phyloP scores from a whole-genome alignment of 1,284 basidiomycete species.

The Puccinia horiana region DNA sequence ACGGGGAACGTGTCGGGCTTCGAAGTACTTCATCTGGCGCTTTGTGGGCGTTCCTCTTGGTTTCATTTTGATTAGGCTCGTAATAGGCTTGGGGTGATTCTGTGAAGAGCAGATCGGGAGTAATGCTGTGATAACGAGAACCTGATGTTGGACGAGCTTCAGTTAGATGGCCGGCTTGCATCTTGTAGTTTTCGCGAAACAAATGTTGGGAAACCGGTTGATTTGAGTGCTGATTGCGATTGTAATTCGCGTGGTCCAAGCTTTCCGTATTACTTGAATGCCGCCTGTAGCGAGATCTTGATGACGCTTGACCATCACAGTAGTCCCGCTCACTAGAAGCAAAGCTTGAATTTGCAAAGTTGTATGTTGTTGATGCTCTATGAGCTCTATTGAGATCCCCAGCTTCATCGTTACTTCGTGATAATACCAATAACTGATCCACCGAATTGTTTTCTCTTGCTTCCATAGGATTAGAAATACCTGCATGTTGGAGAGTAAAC shows the following conservation, averaged over 20 bases:
- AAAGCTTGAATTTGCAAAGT: not conserved
- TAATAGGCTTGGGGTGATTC: not conserved
- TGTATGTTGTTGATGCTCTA: not conserved
- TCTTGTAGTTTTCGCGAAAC: not conserved
- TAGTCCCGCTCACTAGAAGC: not conserved
- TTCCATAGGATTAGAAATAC: constrained; percentile 15
- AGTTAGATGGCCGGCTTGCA: not conserved
- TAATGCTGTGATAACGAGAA: not conserved
- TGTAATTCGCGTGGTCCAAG: not conserved
- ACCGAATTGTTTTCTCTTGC: not conserved
- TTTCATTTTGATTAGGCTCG: not conserved
- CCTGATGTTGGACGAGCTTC: not conserved
- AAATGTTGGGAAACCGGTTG: not conserved
- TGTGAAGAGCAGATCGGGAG: not conserved
- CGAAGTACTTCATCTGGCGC: not conserved
- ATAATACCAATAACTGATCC: not conserved
- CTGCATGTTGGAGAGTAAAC: not conserved
- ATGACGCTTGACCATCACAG: not conserved
- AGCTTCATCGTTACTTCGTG: not conserved
- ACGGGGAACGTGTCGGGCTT: not conserved
- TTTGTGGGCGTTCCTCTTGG: not conserved
- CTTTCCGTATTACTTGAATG: not conserved
- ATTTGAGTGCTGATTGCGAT: not conserved
- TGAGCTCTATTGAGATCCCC: not conserved
- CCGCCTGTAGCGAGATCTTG: not conserved